Conservation (phyloP, 345 rosid genomes). For the Salix arbutifolia region DNA sequence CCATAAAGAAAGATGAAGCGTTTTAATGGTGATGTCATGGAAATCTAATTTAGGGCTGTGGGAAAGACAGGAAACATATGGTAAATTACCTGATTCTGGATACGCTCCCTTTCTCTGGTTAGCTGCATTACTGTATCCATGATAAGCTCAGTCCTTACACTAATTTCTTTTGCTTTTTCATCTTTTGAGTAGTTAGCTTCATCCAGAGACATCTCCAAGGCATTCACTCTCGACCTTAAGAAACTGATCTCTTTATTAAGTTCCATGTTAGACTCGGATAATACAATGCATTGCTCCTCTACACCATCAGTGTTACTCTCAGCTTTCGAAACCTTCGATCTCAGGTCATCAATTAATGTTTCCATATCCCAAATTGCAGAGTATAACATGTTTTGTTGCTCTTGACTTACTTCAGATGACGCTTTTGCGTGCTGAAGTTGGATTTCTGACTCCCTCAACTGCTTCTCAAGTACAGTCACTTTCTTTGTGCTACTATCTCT, state of each 20-base stretch:
- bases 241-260: slow-evolving; percentile 52
- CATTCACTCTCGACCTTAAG: slow-evolving; percentile 46
- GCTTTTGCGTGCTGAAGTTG: slow-evolving; percentile 68
- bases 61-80: background rate
- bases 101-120: slow-evolving; percentile 69
- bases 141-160: slow-evolving; percentile 47
- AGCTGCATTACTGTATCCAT: slow-evolving; percentile 70
- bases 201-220: slow-evolving; percentile 55
- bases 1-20: background rate
- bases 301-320: slow-evolving; percentile 59
- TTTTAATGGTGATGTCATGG: background rate
- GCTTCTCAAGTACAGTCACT: slow-evolving; percentile 77
- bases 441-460: slow-evolving; percentile 62
- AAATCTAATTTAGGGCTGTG: background rate
- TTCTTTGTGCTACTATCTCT: slow-evolving; percentile 56
- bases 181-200: slow-evolving; percentile 45
- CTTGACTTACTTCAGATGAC: slow-evolving; percentile 77
- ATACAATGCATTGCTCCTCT: slow-evolving; percentile 69
- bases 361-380: slow-evolving; percentile 99
- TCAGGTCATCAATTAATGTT: slow-evolving; percentile 82
- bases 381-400: slow-evolving; percentile 90
- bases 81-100: slow-evolving; percentile 66
- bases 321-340: slow-evolving; percentile 85
- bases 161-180: slow-evolving; percentile 60
- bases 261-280: slow-evolving; percentile 61